These are phyloP conservation scores for Musa schizocarpa DNA, from an alignment of 176 grass and related monocot species.

Conservation along the genomic window DNA sequence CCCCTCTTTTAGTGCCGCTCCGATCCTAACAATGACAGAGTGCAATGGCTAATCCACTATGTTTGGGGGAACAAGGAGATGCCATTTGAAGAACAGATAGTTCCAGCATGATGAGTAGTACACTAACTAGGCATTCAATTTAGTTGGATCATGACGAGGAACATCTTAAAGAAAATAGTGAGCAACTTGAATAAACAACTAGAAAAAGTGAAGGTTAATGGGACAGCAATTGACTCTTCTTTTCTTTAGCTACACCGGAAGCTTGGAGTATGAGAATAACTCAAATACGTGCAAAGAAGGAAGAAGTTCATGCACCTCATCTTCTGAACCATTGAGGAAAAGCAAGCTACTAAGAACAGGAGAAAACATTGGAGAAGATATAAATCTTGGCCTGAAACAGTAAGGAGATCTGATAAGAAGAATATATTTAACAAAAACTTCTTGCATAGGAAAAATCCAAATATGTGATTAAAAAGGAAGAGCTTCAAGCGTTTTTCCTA, in stretches of 20 bases:
- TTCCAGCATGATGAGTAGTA: slow-evolving; percentile 4
- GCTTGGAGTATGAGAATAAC: not conserved
- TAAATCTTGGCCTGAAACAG: not conserved
- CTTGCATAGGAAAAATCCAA: not conserved
- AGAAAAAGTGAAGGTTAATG: not conserved
- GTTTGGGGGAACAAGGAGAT: slow-evolving; percentile 1
- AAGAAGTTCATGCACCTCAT: not conserved
- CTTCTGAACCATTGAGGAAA: no score
- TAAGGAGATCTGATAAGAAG: not conserved
- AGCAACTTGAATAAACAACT: no score
- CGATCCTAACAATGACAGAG: no score
- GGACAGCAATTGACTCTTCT: no score
- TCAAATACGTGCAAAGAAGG: not conserved
- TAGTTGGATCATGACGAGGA: no score
- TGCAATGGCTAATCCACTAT: not conserved
- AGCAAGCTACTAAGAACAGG: no score
- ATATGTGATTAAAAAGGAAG: not conserved
- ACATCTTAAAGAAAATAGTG: no score
- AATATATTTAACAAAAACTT: not conserved
- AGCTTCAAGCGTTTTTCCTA: not conserved
- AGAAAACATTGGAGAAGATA: not conserved
- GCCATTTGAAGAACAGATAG: slow-evolving; percentile 11
- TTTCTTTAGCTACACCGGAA: not conserved
- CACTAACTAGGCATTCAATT: not conserved
- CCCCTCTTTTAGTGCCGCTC: no score